Evolutionary conservation across 2,329 filamentous ascomycete genomes (phyloP), one percentile per base, ranked within the genome.

Genomic region (Nigrospora oryzae): DNA sequence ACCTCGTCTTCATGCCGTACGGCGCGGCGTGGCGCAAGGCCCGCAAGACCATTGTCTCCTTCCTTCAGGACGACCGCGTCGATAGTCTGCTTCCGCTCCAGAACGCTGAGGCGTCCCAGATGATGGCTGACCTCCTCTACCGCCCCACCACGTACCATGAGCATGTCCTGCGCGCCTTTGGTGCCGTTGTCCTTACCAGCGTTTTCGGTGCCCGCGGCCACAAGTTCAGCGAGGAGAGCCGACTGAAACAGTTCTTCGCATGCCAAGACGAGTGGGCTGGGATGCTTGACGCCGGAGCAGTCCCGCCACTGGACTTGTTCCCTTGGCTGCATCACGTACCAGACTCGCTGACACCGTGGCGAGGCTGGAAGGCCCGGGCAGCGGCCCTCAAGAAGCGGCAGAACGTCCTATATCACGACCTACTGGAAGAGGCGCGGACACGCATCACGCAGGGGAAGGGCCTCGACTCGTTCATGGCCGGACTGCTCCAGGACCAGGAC

Each of bases 301-400:
- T 48, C 5, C 49, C 55, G 4, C 53, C 53, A 8, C 31, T 48
- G 15, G 52, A 55, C 11, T 32, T 54, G 3, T 53, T 54, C n/a
- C 53, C 56, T 2, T 49, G 50, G 40, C 37, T 58, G 15, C 43
- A 43, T 15, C 45, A 45, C 15, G 35, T 57, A 2, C 56, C 52
- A 3, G 53, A 54, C 6, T 47, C 41, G 15, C 43, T 55, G 30
- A 53, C 53, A 11, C 53, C 52, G 5, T 56, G 52, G 49, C 44
- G 44, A 6, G 52, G 52, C 1, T 56, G 53, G 51, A 49, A 44
- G 37, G n/a, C 35, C 19, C 40, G 46, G 19, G 47, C 46, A 5
- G 16, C 38, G 16, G 31, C 23, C 2, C 30, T 54, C 23, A 47
- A 40, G 17, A 30, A 44, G 34, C 45, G 23, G 23, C 52, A 54